These are phyloP conservation scores for Sarocladium brachiariae DNA, from an alignment of 2,329 filamentous ascomycete species.

Conservation along the genomic window DNA sequence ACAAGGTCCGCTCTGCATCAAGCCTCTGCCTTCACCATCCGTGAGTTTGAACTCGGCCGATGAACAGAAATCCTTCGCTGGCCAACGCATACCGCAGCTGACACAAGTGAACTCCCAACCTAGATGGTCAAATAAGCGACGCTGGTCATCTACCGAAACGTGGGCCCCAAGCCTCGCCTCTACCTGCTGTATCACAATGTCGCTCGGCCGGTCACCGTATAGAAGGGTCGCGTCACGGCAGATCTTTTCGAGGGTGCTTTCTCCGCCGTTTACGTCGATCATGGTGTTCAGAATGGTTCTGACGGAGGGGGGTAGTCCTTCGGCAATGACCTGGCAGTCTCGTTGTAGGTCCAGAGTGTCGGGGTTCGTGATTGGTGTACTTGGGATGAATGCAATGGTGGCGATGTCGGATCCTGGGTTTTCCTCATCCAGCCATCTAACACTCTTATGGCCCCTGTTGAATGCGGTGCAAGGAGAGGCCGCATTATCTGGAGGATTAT, in stretches of 20 bases:
- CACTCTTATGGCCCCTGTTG: not conserved
- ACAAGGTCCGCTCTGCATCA: conserved; percentile 4
- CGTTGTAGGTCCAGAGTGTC: not conserved
- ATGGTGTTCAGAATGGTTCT: not conserved
- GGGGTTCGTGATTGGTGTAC: not conserved
- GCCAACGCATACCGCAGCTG: not conserved
- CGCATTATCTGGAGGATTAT: no score
- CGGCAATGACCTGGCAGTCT: not conserved
- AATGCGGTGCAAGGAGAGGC: no score
- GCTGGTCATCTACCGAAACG: not conserved
- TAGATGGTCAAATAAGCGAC: not conserved
- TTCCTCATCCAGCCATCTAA: not conserved
- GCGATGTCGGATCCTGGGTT: not conserved
- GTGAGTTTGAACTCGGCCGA: not conserved
- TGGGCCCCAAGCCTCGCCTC: not conserved
- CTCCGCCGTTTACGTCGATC: not conserved
- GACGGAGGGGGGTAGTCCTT: not conserved
- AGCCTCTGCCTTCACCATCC: not conserved
- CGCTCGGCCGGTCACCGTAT: not conserved
- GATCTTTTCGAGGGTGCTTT: not conserved
- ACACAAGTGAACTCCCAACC: conserved; percentile 3
- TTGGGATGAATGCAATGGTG: not conserved
- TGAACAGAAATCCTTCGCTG: not conserved
- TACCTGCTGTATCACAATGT: not conserved
- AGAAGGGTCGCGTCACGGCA: not conserved